Evolutionary conservation across 2,329 filamentous ascomycete genomes (phyloP), one percentile per base, ranked within the genome.

Genomic region (Nannizziopsis barbatae): DNA sequence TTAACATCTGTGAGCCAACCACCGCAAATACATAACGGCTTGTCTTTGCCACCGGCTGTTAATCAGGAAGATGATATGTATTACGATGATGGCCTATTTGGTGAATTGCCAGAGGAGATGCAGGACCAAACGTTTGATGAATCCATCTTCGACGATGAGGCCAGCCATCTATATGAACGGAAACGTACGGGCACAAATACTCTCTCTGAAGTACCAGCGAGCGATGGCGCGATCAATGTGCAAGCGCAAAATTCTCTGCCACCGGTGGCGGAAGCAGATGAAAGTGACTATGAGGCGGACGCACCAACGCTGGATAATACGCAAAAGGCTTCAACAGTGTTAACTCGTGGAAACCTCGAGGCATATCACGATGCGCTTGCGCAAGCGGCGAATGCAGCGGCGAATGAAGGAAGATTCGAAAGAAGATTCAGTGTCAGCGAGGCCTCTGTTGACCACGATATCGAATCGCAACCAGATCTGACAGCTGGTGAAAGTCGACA

Each of bases 311-410:
- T 37, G 18, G 32, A 49, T 2, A 33, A 49, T 7, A 8, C 11
- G n/a, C 53, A 55, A 33, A 57, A 55, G 10, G n/a, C 52, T 11
- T 27, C 43, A 12, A 42, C 37, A 6, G 52, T 33, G 11, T 44
- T 56, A 30, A 54, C 50, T 3, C 27, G 52, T 18, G 51, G 49
- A 32, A 80, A 75, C 49, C 68, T 84, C 15, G 79, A 80, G 37
- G 83, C 79, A 1, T 90, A 95, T 58, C 88, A 95, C 60, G 83
- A 83, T 45, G 87, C 88, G 1, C 73, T 96, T 3, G 87, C 86
- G 1, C 82, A 84, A 41, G 90, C 88, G 5, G 84, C 87, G 8
- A 81, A 83, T 52, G 75, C 83, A 60, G 87, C 88, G 5, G 83
- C 80, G 17, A 79, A 79, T 1, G 82, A 81, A 33, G 86, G 86